Conservation (phyloP, 2,329 filamentous ascomycete genomes). For the Fusarium sp. region DNA sequence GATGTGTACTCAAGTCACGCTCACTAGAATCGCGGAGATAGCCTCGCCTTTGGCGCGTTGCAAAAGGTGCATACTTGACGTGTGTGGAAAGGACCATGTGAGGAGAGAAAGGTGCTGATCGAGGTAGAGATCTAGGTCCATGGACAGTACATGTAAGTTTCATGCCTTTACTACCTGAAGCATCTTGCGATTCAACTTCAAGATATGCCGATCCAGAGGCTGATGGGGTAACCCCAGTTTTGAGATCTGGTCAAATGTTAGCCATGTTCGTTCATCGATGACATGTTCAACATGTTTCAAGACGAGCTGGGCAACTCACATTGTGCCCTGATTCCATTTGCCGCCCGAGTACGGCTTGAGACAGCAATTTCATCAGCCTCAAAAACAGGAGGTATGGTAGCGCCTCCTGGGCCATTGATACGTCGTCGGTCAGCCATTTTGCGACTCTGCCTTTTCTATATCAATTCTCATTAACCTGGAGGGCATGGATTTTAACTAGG, state of each 20-base stretch:
- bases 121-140: constrained; percentile 88
- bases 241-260: constrained; percentile 72
- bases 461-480: constrained; percentile 4
- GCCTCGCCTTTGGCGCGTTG: constrained; percentile 82
- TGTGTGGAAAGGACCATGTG: constrained; percentile 92
- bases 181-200: constrained; percentile 68
- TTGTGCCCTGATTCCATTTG: constrained; percentile 83
- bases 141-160: constrained; percentile 96
- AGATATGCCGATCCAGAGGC: constrained; percentile 94
- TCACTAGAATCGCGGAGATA: constrained; percentile 89
- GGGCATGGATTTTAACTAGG: constrained; percentile 38
- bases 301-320: constrained; percentile 67
- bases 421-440: constrained; percentile 86
- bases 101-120: constrained; percentile 90
- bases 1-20: constrained; percentile 88
- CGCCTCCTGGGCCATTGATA: constrained; percentile 86
- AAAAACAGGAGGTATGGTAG: constrained; percentile 81
- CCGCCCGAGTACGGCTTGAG: constrained; percentile 66
- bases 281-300: neutral
- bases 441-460: constrained; percentile 9
- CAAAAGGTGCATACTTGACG: constrained; percentile 97
- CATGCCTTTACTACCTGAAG: constrained; percentile 71
- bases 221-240: constrained; percentile 91
- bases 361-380: constrained; percentile 61
- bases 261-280: constrained; percentile 7